These are phyloP conservation scores for Penicillium robsamsonii DNA, from an alignment of 495 filamentous ascomycete genomes.

Conservation along the genomic window DNA sequence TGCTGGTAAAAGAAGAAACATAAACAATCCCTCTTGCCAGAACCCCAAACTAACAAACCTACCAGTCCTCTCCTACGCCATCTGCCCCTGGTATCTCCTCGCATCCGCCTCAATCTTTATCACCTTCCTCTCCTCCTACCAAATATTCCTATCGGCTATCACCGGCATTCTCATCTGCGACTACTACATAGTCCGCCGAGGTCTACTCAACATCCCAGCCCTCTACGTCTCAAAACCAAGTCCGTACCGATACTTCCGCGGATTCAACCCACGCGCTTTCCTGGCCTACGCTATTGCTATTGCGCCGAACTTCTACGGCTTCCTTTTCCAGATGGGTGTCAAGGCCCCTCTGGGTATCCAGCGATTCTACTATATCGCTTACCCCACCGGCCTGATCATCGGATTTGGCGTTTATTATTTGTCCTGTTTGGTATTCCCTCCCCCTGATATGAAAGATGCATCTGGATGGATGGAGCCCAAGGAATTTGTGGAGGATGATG, in stretches of 20 bases:
- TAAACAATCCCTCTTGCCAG: background rate
- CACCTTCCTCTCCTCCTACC: slow-evolving; percentile 35
- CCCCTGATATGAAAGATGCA: slow-evolving; percentile 18
- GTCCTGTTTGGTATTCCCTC: slow-evolving; percentile 12
- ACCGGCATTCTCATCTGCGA: slow-evolving; percentile 32
- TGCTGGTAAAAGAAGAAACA: slow-evolving; percentile 13
- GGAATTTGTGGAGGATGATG: slow-evolving; percentile 32
- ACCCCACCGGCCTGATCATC: slow-evolving; percentile 30
- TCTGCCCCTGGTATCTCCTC: slow-evolving; percentile 37
- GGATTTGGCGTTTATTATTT: slow-evolving; percentile 29
- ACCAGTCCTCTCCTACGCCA: slow-evolving; percentile 29
- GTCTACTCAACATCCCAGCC: slow-evolving; percentile 26
- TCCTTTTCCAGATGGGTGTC: slow-evolving; percentile 39
- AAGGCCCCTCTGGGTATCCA: slow-evolving; percentile 27
- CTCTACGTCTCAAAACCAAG: slow-evolving; percentile 26
- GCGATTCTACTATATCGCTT: slow-evolving; percentile 38
- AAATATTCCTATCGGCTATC: slow-evolving; percentile 35
- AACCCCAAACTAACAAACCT: background rate
- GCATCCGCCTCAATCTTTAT: slow-evolving; percentile 31
- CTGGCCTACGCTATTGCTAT: slow-evolving; percentile 28
- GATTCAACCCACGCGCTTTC: slow-evolving; percentile 28
- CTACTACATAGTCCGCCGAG: slow-evolving; percentile 34
- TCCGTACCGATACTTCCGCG: slow-evolving; percentile 23
- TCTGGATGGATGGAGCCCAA: slow-evolving; percentile 34
- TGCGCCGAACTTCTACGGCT: slow-evolving; percentile 37